phyloP scores from a whole-genome alignment of 441 rosid species.

The Daphne laureola region DNA sequence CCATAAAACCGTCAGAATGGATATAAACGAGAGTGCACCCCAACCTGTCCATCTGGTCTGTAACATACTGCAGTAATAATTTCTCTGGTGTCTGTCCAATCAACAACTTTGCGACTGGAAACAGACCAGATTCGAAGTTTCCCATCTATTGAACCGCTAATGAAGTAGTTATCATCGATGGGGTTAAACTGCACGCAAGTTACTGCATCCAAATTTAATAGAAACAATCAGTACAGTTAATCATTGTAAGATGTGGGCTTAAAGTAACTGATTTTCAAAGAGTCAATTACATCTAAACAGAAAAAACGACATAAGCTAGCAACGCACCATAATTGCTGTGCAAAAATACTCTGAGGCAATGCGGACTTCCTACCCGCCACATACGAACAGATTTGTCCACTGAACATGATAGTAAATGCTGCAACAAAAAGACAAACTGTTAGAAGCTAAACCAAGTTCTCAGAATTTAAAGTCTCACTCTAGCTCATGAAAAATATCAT shows the following conservation, averaged over 20 bases:
- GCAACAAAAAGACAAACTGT: conserved; percentile 14
- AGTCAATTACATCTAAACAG: conserved; percentile 4
- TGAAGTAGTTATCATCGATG: conserved; percentile 68
- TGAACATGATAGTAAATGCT: conserved; percentile 61
- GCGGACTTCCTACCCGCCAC: conserved; percentile 48
- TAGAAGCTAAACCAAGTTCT: conserved; percentile 2
- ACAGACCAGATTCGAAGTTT: conserved; percentile 92
- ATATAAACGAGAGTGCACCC: conserved; percentile 4
- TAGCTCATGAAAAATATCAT: background rate
- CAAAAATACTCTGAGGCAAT: conserved; percentile 39
- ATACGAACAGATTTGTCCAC: conserved; percentile 56
- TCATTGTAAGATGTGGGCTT: background rate
- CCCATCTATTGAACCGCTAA: conserved; percentile 95
- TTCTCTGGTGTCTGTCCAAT: conserved; percentile 69
- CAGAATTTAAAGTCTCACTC: background rate
- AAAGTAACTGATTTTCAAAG: conserved; percentile 1
- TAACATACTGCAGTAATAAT: conserved; percentile 89
- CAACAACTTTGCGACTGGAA: conserved; percentile 59
- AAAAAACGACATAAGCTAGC: background rate
- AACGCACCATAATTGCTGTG: conserved; percentile 55
- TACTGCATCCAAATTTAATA: conserved; percentile 41
- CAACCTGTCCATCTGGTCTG: conserved; percentile 80
- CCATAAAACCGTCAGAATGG: background rate
- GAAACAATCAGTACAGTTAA: background rate
- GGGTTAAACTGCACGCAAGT: conserved; percentile 92